phyloP scores from a whole-genome alignment of 208 protist genomes.

The Acanthamoeba triangularis region DNA sequence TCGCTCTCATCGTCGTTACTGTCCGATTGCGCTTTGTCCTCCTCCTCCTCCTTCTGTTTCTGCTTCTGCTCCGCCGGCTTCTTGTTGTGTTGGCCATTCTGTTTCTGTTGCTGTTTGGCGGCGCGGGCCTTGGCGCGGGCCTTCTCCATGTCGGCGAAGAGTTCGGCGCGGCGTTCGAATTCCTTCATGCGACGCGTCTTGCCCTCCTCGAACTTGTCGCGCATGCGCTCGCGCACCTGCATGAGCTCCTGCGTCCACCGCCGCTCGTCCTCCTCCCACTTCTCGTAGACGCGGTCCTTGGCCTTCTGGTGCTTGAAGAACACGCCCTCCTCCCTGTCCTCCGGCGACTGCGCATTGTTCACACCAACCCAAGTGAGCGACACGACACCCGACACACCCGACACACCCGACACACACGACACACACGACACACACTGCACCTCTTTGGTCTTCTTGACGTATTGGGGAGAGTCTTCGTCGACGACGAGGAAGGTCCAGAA shows the following conservation, averaged over 20 bases:
- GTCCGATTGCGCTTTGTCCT: not conserved
- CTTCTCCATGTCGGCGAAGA: not conserved
- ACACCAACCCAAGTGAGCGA: not conserved
- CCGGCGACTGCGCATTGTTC: not conserved
- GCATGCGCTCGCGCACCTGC: not conserved
- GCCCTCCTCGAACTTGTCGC: not conserved
- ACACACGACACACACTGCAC: not conserved
- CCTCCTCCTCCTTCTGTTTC: not conserved
- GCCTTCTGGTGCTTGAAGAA: slow-evolving; percentile 46
- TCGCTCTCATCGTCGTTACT: not conserved
- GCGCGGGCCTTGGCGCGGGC: not conserved
- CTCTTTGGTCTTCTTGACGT: slow-evolving; percentile 66
- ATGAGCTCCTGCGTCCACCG: not conserved
- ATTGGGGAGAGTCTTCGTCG: slow-evolving; percentile 45
- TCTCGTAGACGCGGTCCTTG: slow-evolving; percentile 17
- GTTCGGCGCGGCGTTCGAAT: not conserved
- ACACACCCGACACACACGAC: not conserved
- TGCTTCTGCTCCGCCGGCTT: not conserved
- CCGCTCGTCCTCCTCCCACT: slow-evolving; percentile 34
- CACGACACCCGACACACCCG: not conserved
- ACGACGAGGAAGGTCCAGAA: slow-evolving; percentile 67
- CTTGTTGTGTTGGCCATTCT: not conserved
- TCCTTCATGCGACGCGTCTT: not conserved
- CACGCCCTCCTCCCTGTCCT: slow-evolving; percentile 11
- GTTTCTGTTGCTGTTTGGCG: slow-evolving; percentile 18